A percentile compares a stretch with the other conserved stretches of the same genome.
Conservation (phyloP, 1,139 yeast species). For the Diutina siamensis region DNA sequence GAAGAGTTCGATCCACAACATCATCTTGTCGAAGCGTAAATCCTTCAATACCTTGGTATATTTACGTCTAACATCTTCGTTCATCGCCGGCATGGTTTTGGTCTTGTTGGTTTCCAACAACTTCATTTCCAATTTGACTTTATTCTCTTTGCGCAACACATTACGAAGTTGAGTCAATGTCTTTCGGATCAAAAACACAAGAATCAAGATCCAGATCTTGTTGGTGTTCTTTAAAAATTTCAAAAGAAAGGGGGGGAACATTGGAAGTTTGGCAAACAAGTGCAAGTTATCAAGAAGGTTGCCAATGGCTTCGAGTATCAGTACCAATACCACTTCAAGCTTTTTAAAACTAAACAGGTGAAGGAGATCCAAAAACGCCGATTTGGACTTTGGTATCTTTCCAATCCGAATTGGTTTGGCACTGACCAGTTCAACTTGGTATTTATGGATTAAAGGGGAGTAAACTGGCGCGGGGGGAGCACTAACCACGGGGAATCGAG, state of each 20-base stretch:
- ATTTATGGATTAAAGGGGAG: constrained; percentile 12
- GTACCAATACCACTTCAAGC: constrained; percentile 21
- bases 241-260: constrained; percentile 27
- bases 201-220: constrained; percentile 33
- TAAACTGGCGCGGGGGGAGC: constrained; percentile 11
- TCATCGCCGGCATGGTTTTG: constrained; percentile 16
- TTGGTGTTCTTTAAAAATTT: constrained; percentile 31
- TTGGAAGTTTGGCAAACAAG: constrained; percentile 28
- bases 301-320: constrained; percentile 26
- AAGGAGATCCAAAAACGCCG: not conserved
- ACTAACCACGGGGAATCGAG: constrained; percentile 6
- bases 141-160: constrained; percentile 27
- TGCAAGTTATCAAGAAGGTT: constrained; percentile 34
- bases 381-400: not conserved
- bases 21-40: constrained; percentile 32
- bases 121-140: constrained; percentile 26
- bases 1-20: constrained; percentile 30
- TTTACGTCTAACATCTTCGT: constrained; percentile 21
- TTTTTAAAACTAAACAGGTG: constrained; percentile 15
- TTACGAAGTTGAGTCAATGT: constrained; percentile 33
- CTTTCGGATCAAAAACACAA: constrained; percentile 31
- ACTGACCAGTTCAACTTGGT: constrained; percentile 9
- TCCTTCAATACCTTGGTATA: constrained; percentile 33
- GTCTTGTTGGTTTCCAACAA: constrained; percentile 18
- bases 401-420: constrained; percentile 6